Conservation (phyloP, 192 early-diverging fungal species). For the Linnemannia zychae region DNA sequence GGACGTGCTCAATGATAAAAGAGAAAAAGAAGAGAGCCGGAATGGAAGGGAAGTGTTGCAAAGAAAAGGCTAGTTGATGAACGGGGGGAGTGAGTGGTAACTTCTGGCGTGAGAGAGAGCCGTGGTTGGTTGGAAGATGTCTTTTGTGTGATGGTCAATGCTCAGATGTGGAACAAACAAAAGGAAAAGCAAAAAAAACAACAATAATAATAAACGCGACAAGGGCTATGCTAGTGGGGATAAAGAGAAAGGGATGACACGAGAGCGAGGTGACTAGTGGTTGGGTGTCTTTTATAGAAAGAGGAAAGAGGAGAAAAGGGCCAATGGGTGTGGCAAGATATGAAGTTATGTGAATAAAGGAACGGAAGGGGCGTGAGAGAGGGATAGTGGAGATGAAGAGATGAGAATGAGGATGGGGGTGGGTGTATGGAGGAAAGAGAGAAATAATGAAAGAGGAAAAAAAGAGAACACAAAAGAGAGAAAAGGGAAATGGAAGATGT, state of each 20-base stretch:
- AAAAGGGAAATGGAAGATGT: background rate
- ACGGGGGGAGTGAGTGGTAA: too few species aligned
- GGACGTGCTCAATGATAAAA: background rate
- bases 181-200: background rate
- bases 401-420: background rate
- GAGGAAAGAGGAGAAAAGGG: background rate
- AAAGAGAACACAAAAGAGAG: background rate
- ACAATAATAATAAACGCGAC: background rate
- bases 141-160: background rate
- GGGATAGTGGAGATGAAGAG: background rate
- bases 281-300: background rate
- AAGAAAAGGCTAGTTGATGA: background rate
- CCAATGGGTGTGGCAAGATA: background rate
- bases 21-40: background rate
- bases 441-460: background rate
- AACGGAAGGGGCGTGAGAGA: background rate
- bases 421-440: background rate
- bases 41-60: background rate
- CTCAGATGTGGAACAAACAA: background rate
- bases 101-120: too few species aligned
- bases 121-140: too few species aligned
- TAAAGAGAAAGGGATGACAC: background rate
- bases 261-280: background rate
- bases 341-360: background rate
- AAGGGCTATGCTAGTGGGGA: background rate